phyloP scores from a whole-genome alignment of 1,284 basidiomycete genomes.

The Sutorius eximius region DNA sequence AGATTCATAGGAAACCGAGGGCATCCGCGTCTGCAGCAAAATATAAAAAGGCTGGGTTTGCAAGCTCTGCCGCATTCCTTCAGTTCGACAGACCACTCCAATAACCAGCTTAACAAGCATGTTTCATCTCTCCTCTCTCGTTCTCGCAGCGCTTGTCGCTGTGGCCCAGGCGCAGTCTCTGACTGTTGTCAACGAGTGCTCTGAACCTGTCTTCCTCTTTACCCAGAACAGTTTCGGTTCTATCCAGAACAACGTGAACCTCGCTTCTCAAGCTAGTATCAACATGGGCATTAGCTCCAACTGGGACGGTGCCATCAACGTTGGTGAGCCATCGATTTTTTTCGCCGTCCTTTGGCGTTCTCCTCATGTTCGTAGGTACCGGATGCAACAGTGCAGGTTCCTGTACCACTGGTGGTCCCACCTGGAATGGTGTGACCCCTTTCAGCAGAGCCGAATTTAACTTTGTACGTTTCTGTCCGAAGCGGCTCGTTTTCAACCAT shows the following conservation, averaged over 20 bases:
- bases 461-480: conserved; percentile 13
- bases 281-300: conserved; percentile 35
- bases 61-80: not conserved
- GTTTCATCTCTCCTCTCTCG: conserved; percentile 20
- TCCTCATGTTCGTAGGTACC: conserved; percentile 27
- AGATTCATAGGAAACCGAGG: not conserved
- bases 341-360: not conserved
- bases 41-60: conserved; percentile 14
- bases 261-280: conserved; percentile 22
- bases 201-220: conserved; percentile 32
- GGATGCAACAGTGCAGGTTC: conserved; percentile 26
- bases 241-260: conserved; percentile 28
- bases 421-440: conserved; percentile 33
- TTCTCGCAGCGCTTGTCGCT: conserved; percentile 20
- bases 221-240: conserved; percentile 33
- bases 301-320: conserved; percentile 37
- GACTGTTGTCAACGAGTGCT: conserved; percentile 32
- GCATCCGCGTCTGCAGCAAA: not conserved
- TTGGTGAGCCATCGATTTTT: conserved; percentile 21
- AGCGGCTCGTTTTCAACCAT: not conserved
- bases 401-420: conserved; percentile 36
- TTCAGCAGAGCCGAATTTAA: conserved; percentile 38
- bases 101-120: conserved; percentile 13
- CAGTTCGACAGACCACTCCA: conserved; percentile 1
- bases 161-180: conserved; percentile 32